A percentile compares a stretch with the other conserved stretches of the same genome.
Conservation (phyloP, 805 yeast species). For the Brettanomyces anomalus region DNA sequence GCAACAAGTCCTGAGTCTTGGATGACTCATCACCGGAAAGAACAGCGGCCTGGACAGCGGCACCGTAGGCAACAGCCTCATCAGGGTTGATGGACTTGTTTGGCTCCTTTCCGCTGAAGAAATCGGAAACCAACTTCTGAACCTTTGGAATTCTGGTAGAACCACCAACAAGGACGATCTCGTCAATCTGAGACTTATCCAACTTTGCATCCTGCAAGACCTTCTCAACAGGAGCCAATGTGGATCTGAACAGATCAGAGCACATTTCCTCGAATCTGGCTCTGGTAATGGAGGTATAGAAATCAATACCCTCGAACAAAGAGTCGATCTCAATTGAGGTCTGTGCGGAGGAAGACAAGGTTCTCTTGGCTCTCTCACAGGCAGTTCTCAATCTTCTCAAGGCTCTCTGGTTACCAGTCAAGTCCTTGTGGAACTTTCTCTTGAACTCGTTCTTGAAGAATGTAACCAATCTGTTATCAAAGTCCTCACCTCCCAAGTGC, state of each 20-base stretch:
- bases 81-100: conserved; percentile 95
- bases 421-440: conserved; percentile 95
- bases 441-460: conserved; percentile 92
- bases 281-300: conserved; percentile 93
- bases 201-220: conserved; percentile 85
- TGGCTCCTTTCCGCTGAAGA: conserved; percentile 96
- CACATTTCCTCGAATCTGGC: conserved; percentile 97
- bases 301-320: conserved; percentile 89
- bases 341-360: conserved; percentile 92
- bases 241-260: conserved; percentile 88
- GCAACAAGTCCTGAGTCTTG: conserved; percentile 85
- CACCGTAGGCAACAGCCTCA: conserved; percentile 99
- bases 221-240: conserved; percentile 92
- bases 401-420: conserved; percentile 90
- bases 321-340: conserved; percentile 95
- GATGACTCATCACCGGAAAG: conserved; percentile 92
- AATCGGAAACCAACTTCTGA: conserved; percentile 91
- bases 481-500: conserved; percentile 98
- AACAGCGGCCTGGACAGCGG: conserved; percentile 97
- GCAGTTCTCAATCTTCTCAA: conserved; percentile 98
- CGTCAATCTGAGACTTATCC: conserved; percentile 84
- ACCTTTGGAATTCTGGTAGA: conserved; percentile 97
- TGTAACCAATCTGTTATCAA: conserved; percentile 92
- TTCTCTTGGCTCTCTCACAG: conserved; percentile 98
- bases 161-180: conserved; percentile 95